These are phyloP conservation scores for Ustilaginoidea virens DNA, from an alignment of 2,329 filamentous ascomycete species.

Conservation along the genomic window DNA sequence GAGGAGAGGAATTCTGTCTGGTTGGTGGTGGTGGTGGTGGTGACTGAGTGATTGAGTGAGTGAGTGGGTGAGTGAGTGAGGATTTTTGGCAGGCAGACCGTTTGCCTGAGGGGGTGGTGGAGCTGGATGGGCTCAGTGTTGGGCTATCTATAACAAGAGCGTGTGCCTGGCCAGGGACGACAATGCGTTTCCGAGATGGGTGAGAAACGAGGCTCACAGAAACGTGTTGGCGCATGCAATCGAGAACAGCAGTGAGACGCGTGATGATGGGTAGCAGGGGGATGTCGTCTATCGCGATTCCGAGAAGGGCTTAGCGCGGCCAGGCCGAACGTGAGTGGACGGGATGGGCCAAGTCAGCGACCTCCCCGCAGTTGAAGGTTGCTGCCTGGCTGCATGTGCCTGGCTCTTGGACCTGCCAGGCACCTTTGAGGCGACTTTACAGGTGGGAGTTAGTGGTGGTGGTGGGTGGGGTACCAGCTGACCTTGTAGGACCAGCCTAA, in stretches of 20 bases:
- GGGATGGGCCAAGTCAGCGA: background rate
- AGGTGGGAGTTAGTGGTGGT: too few species aligned
- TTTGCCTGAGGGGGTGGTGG: too few species aligned
- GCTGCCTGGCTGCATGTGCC: background rate
- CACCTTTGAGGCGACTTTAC: too few species aligned
- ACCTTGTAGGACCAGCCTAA: too few species aligned
- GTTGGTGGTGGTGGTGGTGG: too few species aligned
- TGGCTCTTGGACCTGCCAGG: background rate
- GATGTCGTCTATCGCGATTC: constrained; percentile 13
- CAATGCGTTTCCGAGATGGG: background rate
- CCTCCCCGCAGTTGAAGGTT: background rate
- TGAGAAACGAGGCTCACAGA: constrained; percentile 2
- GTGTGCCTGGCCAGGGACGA: background rate
- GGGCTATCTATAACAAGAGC: too few species aligned
- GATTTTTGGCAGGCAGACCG: too few species aligned
- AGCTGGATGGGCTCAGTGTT: too few species aligned
- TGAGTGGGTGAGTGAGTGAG: too few species aligned
- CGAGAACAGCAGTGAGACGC: constrained; percentile 11
- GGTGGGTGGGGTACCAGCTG: too few species aligned
- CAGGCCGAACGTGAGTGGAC: constrained; percentile 1
- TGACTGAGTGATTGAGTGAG: too few species aligned
- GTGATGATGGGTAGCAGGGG: constrained; percentile 8
- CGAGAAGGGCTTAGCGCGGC: constrained; percentile 13
- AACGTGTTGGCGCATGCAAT: constrained; percentile 4
- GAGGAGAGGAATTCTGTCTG: background rate